Conservation (phyloP, 495 filamentous ascomycete species). For the Chaetomidium leptoderma region DNA sequence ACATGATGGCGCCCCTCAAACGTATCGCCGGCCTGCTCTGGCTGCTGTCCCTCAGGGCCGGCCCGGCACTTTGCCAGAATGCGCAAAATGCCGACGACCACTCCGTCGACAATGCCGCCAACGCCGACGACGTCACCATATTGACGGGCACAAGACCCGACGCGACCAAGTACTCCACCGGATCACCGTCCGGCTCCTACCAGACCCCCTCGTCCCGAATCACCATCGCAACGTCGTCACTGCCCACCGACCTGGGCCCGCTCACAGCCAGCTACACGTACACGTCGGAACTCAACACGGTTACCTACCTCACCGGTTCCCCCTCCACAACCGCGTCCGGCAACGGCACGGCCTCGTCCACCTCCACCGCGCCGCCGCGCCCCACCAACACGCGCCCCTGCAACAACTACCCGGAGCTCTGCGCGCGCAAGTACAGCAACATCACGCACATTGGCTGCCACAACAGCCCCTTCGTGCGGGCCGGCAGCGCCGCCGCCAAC, state of each 20-base stretch:
- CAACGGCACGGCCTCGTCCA: constrained; percentile 32
- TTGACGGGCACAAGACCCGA: constrained; percentile 38
- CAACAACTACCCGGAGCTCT: constrained; percentile 85
- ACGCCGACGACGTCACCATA: constrained; percentile 28
- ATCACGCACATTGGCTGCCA: constrained; percentile 82
- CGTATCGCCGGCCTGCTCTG: constrained; percentile 16
- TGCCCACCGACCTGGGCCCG: constrained; percentile 19
- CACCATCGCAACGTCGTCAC: constrained; percentile 31
- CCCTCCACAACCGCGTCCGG: constrained; percentile 28
- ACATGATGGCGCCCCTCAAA: constrained; percentile 20
- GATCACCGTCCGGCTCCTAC: constrained; percentile 34
- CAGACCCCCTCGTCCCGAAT: constrained; percentile 34
- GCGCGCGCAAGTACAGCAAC: constrained; percentile 76
- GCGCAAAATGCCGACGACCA: not conserved
- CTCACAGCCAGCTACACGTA: constrained; percentile 44
- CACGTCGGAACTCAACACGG: constrained; percentile 30
- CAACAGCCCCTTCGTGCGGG: constrained; percentile 76
- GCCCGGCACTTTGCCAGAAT: constrained; percentile 8
- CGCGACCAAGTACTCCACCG: constrained; percentile 18
- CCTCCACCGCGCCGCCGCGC: constrained; percentile 39
- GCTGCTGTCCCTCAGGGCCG: constrained; percentile 16
- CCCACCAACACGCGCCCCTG: constrained; percentile 70
- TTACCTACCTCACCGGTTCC: constrained; percentile 44
- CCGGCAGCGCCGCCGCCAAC: constrained; percentile 71
- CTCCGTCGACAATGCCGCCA: not conserved